Evolutionary conservation across 2,329 filamentous ascomycete species (phyloP), one percentile per base, ranked within the genome.

Genomic region (Dendrostoma leiphaemia): DNA sequence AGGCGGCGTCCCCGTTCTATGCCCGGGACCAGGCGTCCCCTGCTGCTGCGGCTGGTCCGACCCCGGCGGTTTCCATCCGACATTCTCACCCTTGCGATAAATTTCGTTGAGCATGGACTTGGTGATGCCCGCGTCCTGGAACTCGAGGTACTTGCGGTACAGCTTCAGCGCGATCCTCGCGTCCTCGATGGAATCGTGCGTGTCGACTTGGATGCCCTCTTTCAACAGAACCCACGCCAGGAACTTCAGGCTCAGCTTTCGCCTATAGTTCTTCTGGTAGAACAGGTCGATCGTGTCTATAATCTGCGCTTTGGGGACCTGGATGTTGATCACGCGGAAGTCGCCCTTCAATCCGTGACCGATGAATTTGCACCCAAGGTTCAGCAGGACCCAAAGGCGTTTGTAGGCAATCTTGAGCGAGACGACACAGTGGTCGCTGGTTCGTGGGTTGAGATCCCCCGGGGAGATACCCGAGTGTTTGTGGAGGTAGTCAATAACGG

Each of bases 301-400:
- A 32, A 96, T 88, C 69, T 99, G 94, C 3, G 83, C 72, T 67
- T 88, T 90, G 1, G 95, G 94, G 0, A 99, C 89, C 68, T 97
- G 90, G 53, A 99, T 97, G 70, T 99, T 99, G 72, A 96, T 96
- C 53, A 96, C 96, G 50, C 94, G 90, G 74, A 99, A 97, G 71
- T 99, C 94, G 63, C 94, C 93, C 61, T 90, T 90, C 38, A 99
- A 78, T 4, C 93, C 93, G 65, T 99, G 94, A 2, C 94, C 94
- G 5, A 99, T 82, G 68, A 99, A 99, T 59, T 90, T 84, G 72
- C 91, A 96, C 45, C 94, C 94, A 0, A 97, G 80, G 67, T 99
- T 99, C 29, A 99, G 82, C 17, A 99, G 80, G 15, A 97, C 83
- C 95, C 95, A 99, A 28, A 99, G 84, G 70, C 97, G 97, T 73